Base-by-base conservation (phyloP, 495 filamentous ascomycete species). In the Cenococcum geophilum region DNA sequence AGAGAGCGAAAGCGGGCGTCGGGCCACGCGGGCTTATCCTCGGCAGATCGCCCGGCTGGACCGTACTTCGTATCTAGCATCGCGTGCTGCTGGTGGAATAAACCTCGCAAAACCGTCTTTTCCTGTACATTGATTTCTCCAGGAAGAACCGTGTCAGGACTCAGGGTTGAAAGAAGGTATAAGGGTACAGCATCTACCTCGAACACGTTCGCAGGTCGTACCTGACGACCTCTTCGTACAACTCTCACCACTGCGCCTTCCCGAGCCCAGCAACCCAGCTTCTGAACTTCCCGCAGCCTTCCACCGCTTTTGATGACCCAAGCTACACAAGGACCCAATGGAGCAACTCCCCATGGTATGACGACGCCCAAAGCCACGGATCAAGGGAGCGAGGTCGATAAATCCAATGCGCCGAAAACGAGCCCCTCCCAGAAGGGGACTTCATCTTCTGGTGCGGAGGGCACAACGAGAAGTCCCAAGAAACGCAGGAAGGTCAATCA, bases 401-500 rank as follows among this genome's bases (percentile, higher is more conserved):
- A 58, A 58, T 37, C 62, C 37, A 67, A 51, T 50, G 59, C 56
- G 35, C 59, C 66, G 50, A 61, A 62, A 27, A 59, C n/a, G 34
- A 62, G 59, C 42, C 22, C 58, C 16, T 57, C 53, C 27, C 43
- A 61, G 51, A 37, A 56, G 34, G 61, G 62, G 42, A 43, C 64
- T 45, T 50, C 65, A 20, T 55, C 63, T n/a, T 25, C 64, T 45
- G 64, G 50, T 34, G 59, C 60, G 42, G 62, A 68, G 18, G 63
- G 50, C 57, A 45, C 66, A 47, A 66, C 60, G 59, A 70, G 66
- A 64, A 70, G 59, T 36, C 85, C 89, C 21, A 96, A 93, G 81
- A 98, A 96, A 83, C 83, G 95, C 77, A 88, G 92, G 77, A 99
- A 99, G 80, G 93, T 99, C 70, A 97, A 97, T 83, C 95, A 99